A percentile compares a stretch with the other conserved stretches of the same genome.
These are phyloP conservation scores for Fraxinus xanthoxyloides DNA, from an alignment of 305 asterid species.

Conservation along the genomic window DNA sequence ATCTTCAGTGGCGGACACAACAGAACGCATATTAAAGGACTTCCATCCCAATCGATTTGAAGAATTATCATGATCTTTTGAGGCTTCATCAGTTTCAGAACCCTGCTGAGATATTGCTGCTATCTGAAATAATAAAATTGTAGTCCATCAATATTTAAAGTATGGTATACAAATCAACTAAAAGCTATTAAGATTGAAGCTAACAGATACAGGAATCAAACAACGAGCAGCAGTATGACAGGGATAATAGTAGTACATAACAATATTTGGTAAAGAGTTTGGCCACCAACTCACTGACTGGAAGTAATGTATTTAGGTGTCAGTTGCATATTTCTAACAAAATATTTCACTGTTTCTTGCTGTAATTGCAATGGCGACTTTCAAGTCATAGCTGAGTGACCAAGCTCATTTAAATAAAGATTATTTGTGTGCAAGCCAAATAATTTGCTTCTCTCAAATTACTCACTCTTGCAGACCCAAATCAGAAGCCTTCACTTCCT, in stretches of 20 bases:
- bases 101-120: slow-evolving; percentile 78
- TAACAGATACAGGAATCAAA: neutral
- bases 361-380: neutral
- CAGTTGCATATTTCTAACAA: neutral
- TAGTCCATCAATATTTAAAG: neutral
- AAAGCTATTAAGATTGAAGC: neutral
- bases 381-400: neutral
- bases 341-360: neutral
- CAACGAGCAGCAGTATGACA: neutral
- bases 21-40: slow-evolving; percentile 82
- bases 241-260: neutral
- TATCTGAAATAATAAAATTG: slow-evolving; percentile 42
- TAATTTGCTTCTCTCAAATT: neutral
- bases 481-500: neutral
- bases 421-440: neutral
- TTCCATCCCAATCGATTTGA: slow-evolving; percentile 62
- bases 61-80: slow-evolving; percentile 25
- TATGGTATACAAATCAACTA: neutral
- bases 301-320: neutral
- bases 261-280: neutral
- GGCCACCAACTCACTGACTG: neutral
- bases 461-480: neutral
- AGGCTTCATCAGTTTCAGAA: slow-evolving; percentile 44
- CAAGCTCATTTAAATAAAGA: neutral
- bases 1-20: slow-evolving; percentile 91